A percentile compares a stretch with the other conserved stretches of the same genome.
These are phyloP conservation scores for Aeschynomene evenia DNA, from an alignment of 306 rosid species.

Conservation along the genomic window DNA sequence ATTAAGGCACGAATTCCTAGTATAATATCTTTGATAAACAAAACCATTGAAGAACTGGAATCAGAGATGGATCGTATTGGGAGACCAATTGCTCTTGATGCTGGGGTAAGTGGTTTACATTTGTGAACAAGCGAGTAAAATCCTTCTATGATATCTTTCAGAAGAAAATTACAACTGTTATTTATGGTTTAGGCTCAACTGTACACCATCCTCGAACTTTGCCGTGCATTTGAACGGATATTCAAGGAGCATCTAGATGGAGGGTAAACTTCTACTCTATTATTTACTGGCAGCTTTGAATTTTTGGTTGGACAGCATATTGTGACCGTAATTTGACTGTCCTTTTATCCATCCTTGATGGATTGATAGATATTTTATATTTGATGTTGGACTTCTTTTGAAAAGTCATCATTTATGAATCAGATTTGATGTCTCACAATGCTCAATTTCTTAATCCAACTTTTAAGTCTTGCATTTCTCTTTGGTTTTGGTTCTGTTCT, in stretches of 20 bases:
- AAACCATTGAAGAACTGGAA: conserved; percentile 91
- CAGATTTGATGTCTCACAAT: background rate
- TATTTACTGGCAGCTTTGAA: conserved; percentile 3
- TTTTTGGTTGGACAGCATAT: conserved; percentile 1
- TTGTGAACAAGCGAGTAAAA: background rate
- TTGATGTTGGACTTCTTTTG: background rate
- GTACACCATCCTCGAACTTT: conserved; percentile 89
- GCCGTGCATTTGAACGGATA: conserved; percentile 91
- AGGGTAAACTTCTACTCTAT: conserved; percentile 58
- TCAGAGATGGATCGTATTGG: conserved; percentile 96
- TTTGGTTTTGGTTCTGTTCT: conserved; percentile 1
- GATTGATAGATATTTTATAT: background rate
- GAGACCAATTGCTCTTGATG: conserved; percentile 87
- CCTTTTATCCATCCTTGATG: background rate
- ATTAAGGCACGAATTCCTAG: conserved; percentile 85
- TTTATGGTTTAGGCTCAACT: conserved; percentile 72
- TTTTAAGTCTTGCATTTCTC: background rate
- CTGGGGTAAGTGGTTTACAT: conserved; percentile 71
- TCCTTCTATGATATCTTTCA: conserved; percentile 3
- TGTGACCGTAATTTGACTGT: conserved; percentile 8
- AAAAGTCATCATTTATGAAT: background rate
- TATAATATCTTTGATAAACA: conserved; percentile 86
- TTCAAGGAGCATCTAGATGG: conserved; percentile 99
- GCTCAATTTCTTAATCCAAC: background rate
- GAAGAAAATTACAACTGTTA: background rate